phyloP scores from a whole-genome alignment of 805 yeast species.

The Isabelozyma rhagii region DNA sequence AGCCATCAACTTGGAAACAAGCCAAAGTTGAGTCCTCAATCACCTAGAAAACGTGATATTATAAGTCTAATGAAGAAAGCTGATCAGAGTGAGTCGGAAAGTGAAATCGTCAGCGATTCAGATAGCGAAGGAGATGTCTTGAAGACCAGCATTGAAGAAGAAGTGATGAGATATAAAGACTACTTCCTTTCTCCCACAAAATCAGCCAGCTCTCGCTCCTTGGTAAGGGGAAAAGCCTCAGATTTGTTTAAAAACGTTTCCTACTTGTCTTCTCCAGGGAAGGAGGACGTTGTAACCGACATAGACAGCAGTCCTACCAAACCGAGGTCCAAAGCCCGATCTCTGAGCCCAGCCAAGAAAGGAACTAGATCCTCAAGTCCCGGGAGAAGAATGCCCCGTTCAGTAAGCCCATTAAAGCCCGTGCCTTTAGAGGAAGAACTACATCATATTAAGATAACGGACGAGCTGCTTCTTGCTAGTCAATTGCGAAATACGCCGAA shows the following conservation, averaged over 20 bases:
- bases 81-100: not conserved
- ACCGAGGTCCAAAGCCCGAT: not conserved
- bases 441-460: slow-evolving; percentile 22
- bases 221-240: slow-evolving; percentile 1
- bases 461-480: slow-evolving; percentile 23
- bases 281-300: not conserved
- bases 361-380: not conserved
- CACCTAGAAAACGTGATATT: not conserved
- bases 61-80: not conserved
- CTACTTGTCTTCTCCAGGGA: not conserved
- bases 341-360: slow-evolving; percentile 1
- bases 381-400: too few relatives aligned
- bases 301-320: not conserved
- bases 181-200: slow-evolving; percentile 7
- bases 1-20: not conserved
- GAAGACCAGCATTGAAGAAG: slow-evolving; percentile 12
- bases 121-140: slow-evolving; percentile 6
- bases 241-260: not conserved
- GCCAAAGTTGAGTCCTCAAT: not conserved
- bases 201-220: not conserved
- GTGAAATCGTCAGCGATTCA: slow-evolving; percentile 10
- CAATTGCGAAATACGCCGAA: slow-evolving; percentile 13
- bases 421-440: not conserved
- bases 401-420: not conserved
- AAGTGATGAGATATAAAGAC: slow-evolving; percentile 13